Evolutionary conservation across 768 basidiomycete species (phyloP), one percentile per base, ranked within the genome.

Genomic region (Tricholoma terreum): DNA sequence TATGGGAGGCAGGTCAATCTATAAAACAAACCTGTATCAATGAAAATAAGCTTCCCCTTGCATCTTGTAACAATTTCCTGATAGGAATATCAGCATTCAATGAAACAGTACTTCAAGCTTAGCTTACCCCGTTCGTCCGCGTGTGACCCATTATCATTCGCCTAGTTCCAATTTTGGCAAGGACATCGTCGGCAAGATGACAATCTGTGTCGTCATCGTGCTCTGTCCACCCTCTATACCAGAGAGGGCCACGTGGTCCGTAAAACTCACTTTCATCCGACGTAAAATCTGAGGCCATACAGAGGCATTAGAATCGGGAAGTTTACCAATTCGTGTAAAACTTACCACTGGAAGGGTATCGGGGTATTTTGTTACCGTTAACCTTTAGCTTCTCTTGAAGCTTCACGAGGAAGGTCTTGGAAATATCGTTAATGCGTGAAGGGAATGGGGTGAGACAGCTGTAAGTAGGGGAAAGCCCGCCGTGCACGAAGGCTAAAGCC

Each of bases 111-210:
- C 6, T 34, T 58, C n/a, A 54, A 51, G 31, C 59, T 17, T 1
- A 4, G 68, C 77, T 24, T 60, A 85, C 88, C 58, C 78, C 78
- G 63, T 95, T 81, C 1, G 97, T n/a, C n/a, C n/a, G 96, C 0
- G 97, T 98, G 70, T 98, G 97, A 0, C 96, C 96, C 93, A 97
- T 94, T 45, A 99, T 83, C 85, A 95, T 86, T 63, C 93, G 77
- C 57, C 92, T 75, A 22, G 91, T 94, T 1, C 93, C 93, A 1
- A 92, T 87, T 69, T 81, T 84, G 31, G 79, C 67, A 51, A 92
- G 73, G 15, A 95, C 87, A 21, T 77, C 93, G 33, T 83, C 79
- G 1, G 63, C 68, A n/a, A n/a, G n/a, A n/a, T n/a, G n/a, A 69
- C 97, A 99, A 4, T 83, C 84, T 51, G 76, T 76, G 55, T 81